Percentiles rank a stretch among this genome's conserved stretches.
Evolutionary conservation across 108 stramenopile species (phyloP).

Genomic region (Bacterosira constricta): DNA sequence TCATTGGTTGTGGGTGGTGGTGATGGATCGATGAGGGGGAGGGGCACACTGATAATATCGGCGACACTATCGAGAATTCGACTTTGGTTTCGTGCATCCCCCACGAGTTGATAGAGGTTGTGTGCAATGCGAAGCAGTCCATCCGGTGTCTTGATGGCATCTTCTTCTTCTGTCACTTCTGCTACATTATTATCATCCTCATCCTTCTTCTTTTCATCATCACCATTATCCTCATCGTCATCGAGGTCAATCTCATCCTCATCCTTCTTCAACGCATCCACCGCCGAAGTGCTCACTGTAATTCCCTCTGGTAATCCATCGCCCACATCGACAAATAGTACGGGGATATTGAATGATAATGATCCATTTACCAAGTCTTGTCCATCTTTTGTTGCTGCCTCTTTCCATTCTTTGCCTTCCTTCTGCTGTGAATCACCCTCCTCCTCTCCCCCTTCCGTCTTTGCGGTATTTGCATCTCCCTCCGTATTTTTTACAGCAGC

Average conservation of each 20-base stretch:
- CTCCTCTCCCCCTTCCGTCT: not conserved
- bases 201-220: not conserved
- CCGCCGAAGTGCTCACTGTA: not conserved
- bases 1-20: not conserved
- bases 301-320: conserved; percentile 18
- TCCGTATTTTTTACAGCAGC: no score
- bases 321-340: conserved; percentile 51
- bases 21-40: conserved; percentile 9
- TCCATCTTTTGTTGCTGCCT: conserved; percentile 7
- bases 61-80: conserved; percentile 10
- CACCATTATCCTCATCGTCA: conserved; percentile 14
- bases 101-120: conserved; percentile 47
- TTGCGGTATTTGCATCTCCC: no score
- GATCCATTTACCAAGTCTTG: conserved; percentile 3
- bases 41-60: conserved; percentile 39
- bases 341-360: conserved; percentile 39
- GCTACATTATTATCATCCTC: not conserved
- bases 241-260: conserved; percentile 43
- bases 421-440: not conserved
- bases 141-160: conserved; percentile 4
- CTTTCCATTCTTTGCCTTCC: not conserved
- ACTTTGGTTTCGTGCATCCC: conserved; percentile 3
- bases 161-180: conserved; percentile 2
- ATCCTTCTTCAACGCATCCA: conserved; percentile 20
- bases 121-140: conserved; percentile 33